phyloP scores from a whole-genome alignment of 2,329 filamentous ascomycete species.

The Phialophora tarda region DNA sequence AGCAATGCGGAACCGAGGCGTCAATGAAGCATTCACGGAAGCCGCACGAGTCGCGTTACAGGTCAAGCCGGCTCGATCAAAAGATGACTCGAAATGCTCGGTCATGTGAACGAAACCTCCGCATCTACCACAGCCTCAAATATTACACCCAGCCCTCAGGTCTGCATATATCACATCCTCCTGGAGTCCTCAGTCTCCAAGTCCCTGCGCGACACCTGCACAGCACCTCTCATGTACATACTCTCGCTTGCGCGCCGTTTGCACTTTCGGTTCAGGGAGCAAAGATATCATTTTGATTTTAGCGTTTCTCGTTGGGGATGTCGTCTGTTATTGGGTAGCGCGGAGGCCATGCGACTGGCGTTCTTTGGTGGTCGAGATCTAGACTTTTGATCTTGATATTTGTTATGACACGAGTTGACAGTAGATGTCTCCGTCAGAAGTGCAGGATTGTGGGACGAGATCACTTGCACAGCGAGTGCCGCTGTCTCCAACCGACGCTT shows the following conservation, averaged over 20 bases:
- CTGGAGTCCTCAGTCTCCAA: conserved; percentile 9
- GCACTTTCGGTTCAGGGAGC: neutral
- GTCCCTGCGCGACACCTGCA: neutral
- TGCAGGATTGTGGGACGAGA: neutral
- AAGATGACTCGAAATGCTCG: conserved; percentile 42
- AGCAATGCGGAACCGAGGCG: conserved; percentile 95
- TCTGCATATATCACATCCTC: neutral
- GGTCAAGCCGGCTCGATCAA: conserved; percentile 50
- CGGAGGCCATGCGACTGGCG: conserved; percentile 24
- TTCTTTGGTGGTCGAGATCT: conserved; percentile 21
- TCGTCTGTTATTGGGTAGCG: conserved; percentile 16
- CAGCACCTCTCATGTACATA: conserved; percentile 22
- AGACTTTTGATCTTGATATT: conserved; percentile 17
- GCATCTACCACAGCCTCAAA: neutral
- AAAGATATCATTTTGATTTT: conserved; percentile 10
- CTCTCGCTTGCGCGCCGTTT: conserved; percentile 7
- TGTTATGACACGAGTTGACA: conserved; percentile 1
- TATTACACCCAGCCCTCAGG: neutral
- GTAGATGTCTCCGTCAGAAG: neutral
- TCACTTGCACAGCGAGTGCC: neutral
- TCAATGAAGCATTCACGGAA: conserved; percentile 98
- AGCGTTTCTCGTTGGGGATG: conserved; percentile 21
- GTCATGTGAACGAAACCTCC: conserved; percentile 36
- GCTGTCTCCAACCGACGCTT: neutral
- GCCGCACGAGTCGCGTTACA: conserved; percentile 87